Evolutionary conservation across 345 rosid species (phyloP).

Genomic region (Psidium guajava): DNA sequence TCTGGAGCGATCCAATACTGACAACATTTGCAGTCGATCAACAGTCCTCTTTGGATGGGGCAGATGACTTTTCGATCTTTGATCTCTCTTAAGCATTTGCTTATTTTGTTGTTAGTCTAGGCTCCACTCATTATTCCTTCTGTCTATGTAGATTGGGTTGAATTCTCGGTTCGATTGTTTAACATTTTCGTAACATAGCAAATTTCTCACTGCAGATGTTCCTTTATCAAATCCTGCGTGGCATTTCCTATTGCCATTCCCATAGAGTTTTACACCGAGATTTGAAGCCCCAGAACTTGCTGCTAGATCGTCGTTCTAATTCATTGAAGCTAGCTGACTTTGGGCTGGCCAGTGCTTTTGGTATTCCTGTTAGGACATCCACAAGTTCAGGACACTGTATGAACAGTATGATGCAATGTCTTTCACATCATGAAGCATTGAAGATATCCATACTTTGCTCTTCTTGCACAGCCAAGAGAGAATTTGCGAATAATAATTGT

Average conservation of each 20-base stretch:
- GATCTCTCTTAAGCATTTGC: neutral
- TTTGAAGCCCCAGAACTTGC: constrained; percentile 38
- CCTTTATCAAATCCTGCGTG: constrained; percentile 85
- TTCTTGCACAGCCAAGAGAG: neutral
- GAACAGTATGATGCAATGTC: neutral
- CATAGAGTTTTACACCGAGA: constrained; percentile 39
- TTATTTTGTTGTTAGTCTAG: neutral
- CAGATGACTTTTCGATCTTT: neutral
- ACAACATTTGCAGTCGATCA: neutral
- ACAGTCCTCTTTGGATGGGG: neutral
- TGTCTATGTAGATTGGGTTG: neutral
- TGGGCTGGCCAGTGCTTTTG: constrained; percentile 38
- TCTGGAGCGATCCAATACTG: neutral
- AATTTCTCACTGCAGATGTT: constrained; percentile 41
- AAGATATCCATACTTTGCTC: neutral
- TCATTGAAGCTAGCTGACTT: constrained; percentile 44
- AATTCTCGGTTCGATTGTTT: neutral
- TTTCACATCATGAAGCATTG: neutral
- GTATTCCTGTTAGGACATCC: constrained; percentile 20
- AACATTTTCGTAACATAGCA: neutral
- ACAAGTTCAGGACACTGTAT: neutral
- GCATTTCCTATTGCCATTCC: constrained; percentile 56
- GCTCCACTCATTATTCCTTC: neutral
- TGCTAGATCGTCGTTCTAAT: constrained; percentile 30
- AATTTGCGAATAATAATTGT: neutral